A percentile compares a stretch with the other conserved stretches of the same genome.
Conservation (phyloP, 2,329 filamentous ascomycete species). For the Scytalidium sp. region DNA sequence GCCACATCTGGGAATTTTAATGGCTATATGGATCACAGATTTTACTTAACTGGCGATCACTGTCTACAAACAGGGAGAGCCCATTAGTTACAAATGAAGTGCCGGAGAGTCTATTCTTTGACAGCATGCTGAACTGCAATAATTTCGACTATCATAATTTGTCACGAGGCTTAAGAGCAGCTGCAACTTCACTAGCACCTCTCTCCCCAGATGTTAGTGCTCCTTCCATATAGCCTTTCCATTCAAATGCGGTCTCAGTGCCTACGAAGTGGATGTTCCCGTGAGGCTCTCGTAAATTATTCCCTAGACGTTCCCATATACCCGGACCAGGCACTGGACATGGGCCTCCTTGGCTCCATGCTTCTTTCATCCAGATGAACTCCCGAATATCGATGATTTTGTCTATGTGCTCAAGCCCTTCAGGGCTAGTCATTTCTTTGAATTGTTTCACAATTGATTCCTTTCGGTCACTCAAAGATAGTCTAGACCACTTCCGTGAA, state of each 20-base stretch:
- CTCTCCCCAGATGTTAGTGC: conserved; percentile 47
- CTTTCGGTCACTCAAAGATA: conserved; percentile 33
- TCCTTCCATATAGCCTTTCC: conserved; percentile 59
- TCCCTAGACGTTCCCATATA: conserved; percentile 30
- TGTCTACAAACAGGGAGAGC: too few relatives aligned
- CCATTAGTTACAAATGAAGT: too few relatives aligned
- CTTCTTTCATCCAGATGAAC: conserved; percentile 15
- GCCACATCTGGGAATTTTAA: too few relatives aligned
- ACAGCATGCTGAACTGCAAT: too few relatives aligned
- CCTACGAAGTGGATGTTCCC: conserved; percentile 50
- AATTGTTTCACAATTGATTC: conserved; percentile 29
- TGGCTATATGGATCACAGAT: too few relatives aligned
- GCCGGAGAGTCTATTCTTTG: too few relatives aligned
- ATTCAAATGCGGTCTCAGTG: conserved; percentile 49
- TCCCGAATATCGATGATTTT: conserved; percentile 15
- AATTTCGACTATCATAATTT: too few relatives aligned
- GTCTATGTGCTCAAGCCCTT: conserved; percentile 13
- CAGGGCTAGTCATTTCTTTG: conserved; percentile 5
- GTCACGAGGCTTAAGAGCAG: conserved; percentile 1
- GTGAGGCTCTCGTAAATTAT: conserved; percentile 31
- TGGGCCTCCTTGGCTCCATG: conserved; percentile 34
- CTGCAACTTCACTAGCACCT: conserved; percentile 43
- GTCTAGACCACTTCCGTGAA: conserved; percentile 28
- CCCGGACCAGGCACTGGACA: conserved; percentile 35
- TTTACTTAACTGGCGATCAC: too few relatives aligned